Evolutionary conservation across 371 early-diverging fungal genomes (phyloP), one percentile per base, ranked within the genome.

Genomic region (Mucor saturninus): DNA sequence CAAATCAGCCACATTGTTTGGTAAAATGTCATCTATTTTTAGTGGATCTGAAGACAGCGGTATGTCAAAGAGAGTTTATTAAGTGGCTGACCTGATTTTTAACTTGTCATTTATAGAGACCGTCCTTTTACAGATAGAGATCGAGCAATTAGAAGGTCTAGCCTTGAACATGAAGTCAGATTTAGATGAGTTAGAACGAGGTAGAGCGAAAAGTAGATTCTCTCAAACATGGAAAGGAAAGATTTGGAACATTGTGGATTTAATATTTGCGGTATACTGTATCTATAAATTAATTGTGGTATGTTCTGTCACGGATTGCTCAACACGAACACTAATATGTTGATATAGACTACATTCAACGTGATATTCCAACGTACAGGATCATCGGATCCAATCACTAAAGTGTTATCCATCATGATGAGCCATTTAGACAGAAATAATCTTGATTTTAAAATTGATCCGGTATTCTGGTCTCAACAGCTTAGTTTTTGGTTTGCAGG

Each of bases 401-500:
- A 85, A 46, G 77, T 86, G 21, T 73, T 97, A 52, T 86, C 91
- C 28, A 67, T 93, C 13, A 77, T 91, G 4, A 85, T 92, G 3
- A 84, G 85, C 4, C 84, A 87, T 28, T 56, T 73, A 32, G 81
- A 72, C 9, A 50, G 61, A 7, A 53, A 63, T 42, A 73, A 86
- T 40, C 76, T 84, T 7, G 70, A 54, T 28, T 59, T 92, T 37
- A 81, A 86, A 13, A 75, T 94, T 48, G 93, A 95, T 64, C 76
- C 90, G 11, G 81, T 81, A 15, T 87, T 91, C 54, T 95, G 93
- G 92, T 90, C 95, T 9, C 95, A 95, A 74, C 95, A 96, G 61
- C 75, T 97, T 11, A 93, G 94, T 54, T 97, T 97, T 70, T 83
- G 91, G 67, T 87, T 96, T 73, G 92, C 95, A 48, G 96, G 96